Conservation (phyloP, 176 grass and related monocot genomes). For the Lolium rigidum region DNA sequence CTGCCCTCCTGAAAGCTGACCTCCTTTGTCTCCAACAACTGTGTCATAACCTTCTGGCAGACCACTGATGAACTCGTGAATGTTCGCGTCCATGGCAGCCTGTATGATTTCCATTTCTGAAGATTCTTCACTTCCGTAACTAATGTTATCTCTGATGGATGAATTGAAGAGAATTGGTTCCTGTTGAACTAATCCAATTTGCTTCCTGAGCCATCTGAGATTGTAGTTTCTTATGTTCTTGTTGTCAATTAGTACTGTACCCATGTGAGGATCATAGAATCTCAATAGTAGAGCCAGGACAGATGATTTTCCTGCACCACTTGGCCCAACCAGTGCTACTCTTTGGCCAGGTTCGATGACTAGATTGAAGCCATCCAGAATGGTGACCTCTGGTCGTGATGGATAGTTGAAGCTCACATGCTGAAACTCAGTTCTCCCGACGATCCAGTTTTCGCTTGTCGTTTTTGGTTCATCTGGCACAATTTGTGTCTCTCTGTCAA, state of each 20-base stretch:
- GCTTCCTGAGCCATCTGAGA: conserved; percentile 51
- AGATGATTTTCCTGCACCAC: conserved; percentile 61
- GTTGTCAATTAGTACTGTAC: conserved; percentile 43
- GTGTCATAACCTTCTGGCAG: conserved; percentile 58
- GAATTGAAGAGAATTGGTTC: conserved; percentile 61
- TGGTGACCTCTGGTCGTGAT: conserved; percentile 43
- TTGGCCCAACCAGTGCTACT: conserved; percentile 61
- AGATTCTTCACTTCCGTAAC: conserved; percentile 46
- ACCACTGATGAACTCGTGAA: conserved; percentile 60
- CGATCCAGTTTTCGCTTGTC: conserved; percentile 9
- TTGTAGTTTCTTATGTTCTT: conserved; percentile 54
- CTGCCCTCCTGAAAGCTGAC: conserved; percentile 58
- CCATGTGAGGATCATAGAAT: conserved; percentile 55
- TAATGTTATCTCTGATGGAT: conserved; percentile 62
- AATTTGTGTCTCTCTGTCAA: conserved; percentile 56
- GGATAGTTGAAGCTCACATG: conserved; percentile 52
- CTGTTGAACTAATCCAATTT: conserved; percentile 63
- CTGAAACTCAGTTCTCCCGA: conserved; percentile 47
- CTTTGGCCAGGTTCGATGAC: conserved; percentile 42
- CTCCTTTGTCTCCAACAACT: conserved; percentile 52
- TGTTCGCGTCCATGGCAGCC: conserved; percentile 53
- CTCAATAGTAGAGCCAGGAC: conserved; percentile 53
- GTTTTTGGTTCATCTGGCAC: conserved; percentile 40
- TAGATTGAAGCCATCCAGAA: conserved; percentile 53
- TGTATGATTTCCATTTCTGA: conserved; percentile 53